phyloP scores from a whole-genome alignment of 257 asterid genomes.

The Capsicum pubescens region DNA sequence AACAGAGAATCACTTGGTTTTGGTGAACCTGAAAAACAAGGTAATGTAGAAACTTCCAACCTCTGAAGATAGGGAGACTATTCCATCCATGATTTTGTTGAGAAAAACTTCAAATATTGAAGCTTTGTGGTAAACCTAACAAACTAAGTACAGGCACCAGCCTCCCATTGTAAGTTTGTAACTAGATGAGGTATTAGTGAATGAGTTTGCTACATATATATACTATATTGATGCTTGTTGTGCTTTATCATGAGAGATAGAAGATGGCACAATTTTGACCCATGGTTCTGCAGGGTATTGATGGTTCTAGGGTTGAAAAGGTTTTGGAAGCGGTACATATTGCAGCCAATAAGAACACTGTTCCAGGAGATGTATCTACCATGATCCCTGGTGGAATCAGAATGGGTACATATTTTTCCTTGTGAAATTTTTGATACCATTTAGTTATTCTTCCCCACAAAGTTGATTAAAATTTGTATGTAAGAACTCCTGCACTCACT shows the following conservation, averaged over 20 bases:
- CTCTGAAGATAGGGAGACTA: background rate
- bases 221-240: background rate
- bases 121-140: background rate
- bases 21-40: conserved; percentile 83
- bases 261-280: background rate
- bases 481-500: conserved; percentile 94
- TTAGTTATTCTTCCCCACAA: background rate
- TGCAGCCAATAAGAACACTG: conserved; percentile 96
- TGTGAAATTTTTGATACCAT: background rate
- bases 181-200: background rate
- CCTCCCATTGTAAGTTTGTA: background rate
- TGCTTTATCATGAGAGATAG: background rate
- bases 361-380: conserved; percentile 98
- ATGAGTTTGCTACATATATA: background rate
- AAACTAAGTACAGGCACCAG: background rate
- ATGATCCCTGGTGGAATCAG: conserved; percentile 99
- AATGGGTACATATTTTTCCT: conserved; percentile 60
- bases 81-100: background rate
- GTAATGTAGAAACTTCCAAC: conserved; percentile 36
- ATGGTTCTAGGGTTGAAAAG: conserved; percentile 94
- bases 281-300: conserved; percentile 64
- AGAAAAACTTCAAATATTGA: background rate
- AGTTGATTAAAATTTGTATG: background rate
- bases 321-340: conserved; percentile 89
- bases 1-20: conserved; percentile 92